Conservation (phyloP, 2,329 filamentous ascomycete species). For the Pseudogymnoascus sp. region DNA sequence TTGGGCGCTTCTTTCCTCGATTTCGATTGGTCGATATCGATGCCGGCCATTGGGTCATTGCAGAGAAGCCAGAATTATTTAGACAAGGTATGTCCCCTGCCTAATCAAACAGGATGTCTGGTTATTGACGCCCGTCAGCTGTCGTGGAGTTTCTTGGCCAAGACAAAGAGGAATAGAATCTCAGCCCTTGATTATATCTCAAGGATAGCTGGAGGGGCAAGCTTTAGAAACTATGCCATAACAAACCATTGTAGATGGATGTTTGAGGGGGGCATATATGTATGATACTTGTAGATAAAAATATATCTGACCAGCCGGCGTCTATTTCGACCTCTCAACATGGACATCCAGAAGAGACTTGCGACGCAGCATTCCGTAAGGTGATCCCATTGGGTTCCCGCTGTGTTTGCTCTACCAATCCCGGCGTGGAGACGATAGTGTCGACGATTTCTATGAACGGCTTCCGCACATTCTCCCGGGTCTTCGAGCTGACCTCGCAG, state of each 20-base stretch:
- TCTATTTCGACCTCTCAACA: background rate
- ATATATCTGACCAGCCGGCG: background rate
- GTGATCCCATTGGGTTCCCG: background rate
- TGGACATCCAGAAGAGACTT: background rate
- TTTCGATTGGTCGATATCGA: slow-evolving; percentile 70
- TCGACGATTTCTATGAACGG: slow-evolving; percentile 48
- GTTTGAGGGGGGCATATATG: background rate
- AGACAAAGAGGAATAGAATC: slow-evolving; percentile 36
- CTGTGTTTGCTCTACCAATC: slow-evolving; percentile 30
- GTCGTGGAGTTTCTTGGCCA: slow-evolving; percentile 56
- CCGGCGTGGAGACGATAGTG: slow-evolving; percentile 39
- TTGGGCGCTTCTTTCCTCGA: slow-evolving; percentile 74
- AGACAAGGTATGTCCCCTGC: slow-evolving; percentile 52
- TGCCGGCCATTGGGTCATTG: slow-evolving; percentile 80
- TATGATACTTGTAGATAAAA: slow-evolving; percentile 2
- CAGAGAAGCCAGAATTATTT: slow-evolving; percentile 78
- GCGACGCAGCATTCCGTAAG: background rate
- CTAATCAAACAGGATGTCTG: background rate
- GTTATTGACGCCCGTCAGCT: slow-evolving; percentile 35
- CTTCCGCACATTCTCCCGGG: slow-evolving; percentile 42
- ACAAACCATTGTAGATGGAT: slow-evolving; percentile 1
- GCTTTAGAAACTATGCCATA: background rate
- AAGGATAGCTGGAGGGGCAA: background rate
- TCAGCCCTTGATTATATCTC: background rate
- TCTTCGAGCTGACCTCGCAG: slow-evolving; percentile 49